Base-by-base conservation (phyloP, 495 filamentous ascomycete genomes). In the Astrothelium macrocarpum region DNA sequence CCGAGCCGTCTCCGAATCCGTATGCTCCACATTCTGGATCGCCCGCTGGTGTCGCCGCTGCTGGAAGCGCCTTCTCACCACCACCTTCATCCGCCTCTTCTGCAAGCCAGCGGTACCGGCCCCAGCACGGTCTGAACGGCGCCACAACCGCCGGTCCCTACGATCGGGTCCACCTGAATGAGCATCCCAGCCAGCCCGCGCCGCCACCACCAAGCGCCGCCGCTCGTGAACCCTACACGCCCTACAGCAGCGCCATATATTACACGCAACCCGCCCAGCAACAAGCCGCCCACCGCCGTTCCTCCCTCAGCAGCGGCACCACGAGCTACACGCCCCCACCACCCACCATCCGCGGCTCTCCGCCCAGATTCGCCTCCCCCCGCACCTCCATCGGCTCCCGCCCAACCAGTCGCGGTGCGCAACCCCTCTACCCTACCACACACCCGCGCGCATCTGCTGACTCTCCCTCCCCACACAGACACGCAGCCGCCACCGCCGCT, bases 31-130 rank as follows among this genome's bases (percentile, higher is more conserved):
- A 56, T 29, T 56, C 49, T 20, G 49, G 23, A 11, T 56, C 49
- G 7, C 49, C 49, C 29, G 49, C 49, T 7, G 25, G 49, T 29
- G 20, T 16, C 49, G 49, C 49, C 9, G 49, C 49, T 20, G 20
- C 23, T 9, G 49, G 49, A 2, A 39, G 34, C 34, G 25, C 49
- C 16, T 56, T 56, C 20, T 56, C 49, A 10, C 49, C 49, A 29
- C 12, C 45, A 5, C 49, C 49, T 9, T 25, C 49, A 2, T 56
- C 61, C 16, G 12, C 61, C 18, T 49, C 36, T 74, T 26, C 78
- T 76, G 10, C 79, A 78, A 20, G 49, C 1, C 23, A 56, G 49
- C 49, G 49, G 23, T 56, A 56, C 49, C 49, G 49, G 5, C 49
- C 49, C 7, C 49, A 26, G 20, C 49, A 56, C 4, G 16, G 20